Base-by-base conservation (phyloP, 2,329 filamentous ascomycete genomes). In the Aspergillus sp. region DNA sequence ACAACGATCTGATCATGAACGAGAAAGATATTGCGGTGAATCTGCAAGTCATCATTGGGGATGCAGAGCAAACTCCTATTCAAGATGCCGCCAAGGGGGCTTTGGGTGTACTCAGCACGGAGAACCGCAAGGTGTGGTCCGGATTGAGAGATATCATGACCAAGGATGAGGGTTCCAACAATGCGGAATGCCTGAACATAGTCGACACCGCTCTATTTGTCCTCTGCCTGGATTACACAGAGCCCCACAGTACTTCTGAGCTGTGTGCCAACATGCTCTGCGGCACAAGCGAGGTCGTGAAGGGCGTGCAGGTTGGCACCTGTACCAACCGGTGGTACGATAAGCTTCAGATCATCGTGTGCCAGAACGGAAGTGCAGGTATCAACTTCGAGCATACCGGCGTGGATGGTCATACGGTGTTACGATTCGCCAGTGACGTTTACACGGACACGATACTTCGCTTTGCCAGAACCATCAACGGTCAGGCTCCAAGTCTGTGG, bases 381-480 rank as follows among this genome's bases (percentile, higher is more conserved):
- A 98, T 99, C 85, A 99, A 99, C 78, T 98, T 99, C 70, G 95
- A 99, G 75, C 95, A 99, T 72, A 99, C 95, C 0, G 95, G 95
- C 65, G 94, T 99, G 5, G 95, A 99, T 70, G 95, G 95, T 1
- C 95, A 99, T 73, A 99, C 95, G 0, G 95, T 99, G 22, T 84
- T 99, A 55, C 89, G 95, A 6, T 98, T 99, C 69, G 95, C 95
- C 16, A 96, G 92, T 63, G 95, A 99, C 69, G 82, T 99, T 16
- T 99, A 97, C 76, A 98, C 95, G 0, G 95, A 99, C 74, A 99
- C 95, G 2, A 98, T 99, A 66, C 86, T 99, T 39, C 89, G 95
- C 11, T 98, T 97, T 71, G 95, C 95, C 3, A 88, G 91, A 58
- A 94, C 92, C 1, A 98, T 99, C 81, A 98, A 98, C 69, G 94